Base-by-base conservation (phyloP, 257 asterid genomes). In the Solanum phureja region DNA sequence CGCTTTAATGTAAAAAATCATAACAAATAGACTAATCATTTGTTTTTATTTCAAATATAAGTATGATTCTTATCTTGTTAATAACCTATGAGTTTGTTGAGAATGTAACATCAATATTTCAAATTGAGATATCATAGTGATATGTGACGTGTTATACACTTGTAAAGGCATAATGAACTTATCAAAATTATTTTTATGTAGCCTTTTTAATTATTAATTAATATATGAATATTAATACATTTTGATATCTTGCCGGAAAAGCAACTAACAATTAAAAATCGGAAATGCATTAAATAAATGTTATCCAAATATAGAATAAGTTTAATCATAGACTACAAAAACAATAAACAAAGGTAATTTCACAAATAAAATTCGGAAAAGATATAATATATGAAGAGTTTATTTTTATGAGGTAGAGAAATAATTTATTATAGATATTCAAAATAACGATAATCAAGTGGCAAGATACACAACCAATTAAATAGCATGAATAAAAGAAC, bases 31-130 rank as follows among this genome's bases (percentile, higher is more conserved):
- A 35, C 52, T 23, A 76, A 38, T 72, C n/a, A 74, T 76, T 76
- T 76, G 34, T 76, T 76, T 76, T 37, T 38, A 38, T 37, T 10
- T 40, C 66, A 81, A 81, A 46, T 81, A 44, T 81, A 46, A 81
- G 16, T 79, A 14, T 23, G n/a, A 37, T 81, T 46, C 66, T 46
- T 44, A 81, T 46, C 40, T 46, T 81, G 85, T 46, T 29, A 44
- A 27, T 56, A 56, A 6, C 27, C 85, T 79, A 46, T 44, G 66
- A 44, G 40, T 79, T 44, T 79, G 40, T 44, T 79, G 85, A 44
- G 27, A 4, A 44, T 79, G 60, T 81, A 44, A 81, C 40, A 16
- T 44, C 68, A 46, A 79, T 7, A 8, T 5, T 27, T 46, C 18
- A 29, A 79, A 24, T 79, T 24, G 8, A 77, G 8, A 34, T 79